Base-by-base conservation (phyloP, 169 alveolate species). In the Plasmodium coatneyi region DNA sequence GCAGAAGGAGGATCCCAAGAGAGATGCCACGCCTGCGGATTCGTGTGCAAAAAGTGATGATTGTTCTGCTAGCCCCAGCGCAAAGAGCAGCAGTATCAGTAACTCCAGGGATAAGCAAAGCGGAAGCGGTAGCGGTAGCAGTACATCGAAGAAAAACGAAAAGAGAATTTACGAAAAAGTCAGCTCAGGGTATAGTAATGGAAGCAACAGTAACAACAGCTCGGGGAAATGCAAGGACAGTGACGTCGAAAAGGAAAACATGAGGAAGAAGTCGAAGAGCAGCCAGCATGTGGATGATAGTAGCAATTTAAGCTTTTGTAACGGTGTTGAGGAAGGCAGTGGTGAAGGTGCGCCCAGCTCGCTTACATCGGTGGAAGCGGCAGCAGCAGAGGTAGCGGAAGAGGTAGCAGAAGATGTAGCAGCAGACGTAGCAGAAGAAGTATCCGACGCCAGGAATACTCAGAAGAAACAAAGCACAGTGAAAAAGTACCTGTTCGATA, bases 121-220 rank as follows among this genome's bases (percentile, higher is more conserved):
- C 16, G 52, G 92, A 36, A 60, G 76, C n/a, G 32, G 16, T 10
- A 60, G 76, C n/a, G 32, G 16, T 10, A 66, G 30, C 4, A 70
- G 82, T 70, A n/a, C 43, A 4, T 66, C 80, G 0, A 84, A 84
- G 43, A 84, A 84, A 22, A 84, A 43, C 28, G 93, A 84, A 52
- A 84, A 84, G 19, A 56, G 93, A 34, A 72, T 84, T n/a, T 84
- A 84, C 66, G 93, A 84, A 46, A 84, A 72, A 25, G 84, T 84
- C 0, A 80, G 36, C 28, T n/a, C 34, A 41, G n/a, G 80, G 12
- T 84, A 84, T 39, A 84, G 66, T 19, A 76, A 74, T 41, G 41
- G 80, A 34, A 39, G 84, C 28, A 84, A 84, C 78, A 72, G 84
- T 16, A 84, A 84, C 41, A 84, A 84, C 16, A 84, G 78, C 60